phyloP scores from a whole-genome alignment of 139 green algal genomes.

The Coelastrella sp. region DNA sequence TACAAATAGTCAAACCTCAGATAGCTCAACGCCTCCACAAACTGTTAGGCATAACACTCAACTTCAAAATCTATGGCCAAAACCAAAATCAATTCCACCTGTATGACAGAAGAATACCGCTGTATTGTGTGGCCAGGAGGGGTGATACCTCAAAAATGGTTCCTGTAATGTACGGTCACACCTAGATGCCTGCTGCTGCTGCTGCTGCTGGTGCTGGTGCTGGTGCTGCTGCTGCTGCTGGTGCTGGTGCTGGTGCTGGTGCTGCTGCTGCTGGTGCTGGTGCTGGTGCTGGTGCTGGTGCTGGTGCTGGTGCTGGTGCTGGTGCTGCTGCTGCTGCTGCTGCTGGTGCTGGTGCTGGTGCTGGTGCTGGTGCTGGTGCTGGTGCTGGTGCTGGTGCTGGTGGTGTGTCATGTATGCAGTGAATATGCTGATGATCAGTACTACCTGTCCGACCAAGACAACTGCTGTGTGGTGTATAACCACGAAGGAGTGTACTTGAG shows the following conservation, averaged over 20 bases:
- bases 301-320: background rate
- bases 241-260: background rate
- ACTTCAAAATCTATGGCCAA: too few species aligned
- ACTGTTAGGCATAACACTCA: too few species aligned
- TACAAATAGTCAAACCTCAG: too few species aligned
- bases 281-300: background rate
- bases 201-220: background rate
- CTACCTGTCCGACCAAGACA: constrained; percentile 19
- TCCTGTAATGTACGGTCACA: background rate
- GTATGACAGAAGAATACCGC: too few species aligned
- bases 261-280: background rate
- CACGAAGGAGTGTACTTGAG: constrained; percentile 50
- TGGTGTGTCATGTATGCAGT: background rate
- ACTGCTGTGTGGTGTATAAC: constrained; percentile 60
- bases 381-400: background rate
- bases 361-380: constrained; percentile 14
- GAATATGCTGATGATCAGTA: background rate
- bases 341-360: background rate
- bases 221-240: background rate
- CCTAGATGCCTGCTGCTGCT: background rate
- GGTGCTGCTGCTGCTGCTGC: background rate
- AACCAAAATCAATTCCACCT: too few species aligned
- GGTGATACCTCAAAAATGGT: background rate
- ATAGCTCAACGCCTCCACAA: too few species aligned
- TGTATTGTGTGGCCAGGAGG: too few species aligned